Evolutionary conservation across 352 stramenopile genomes (phyloP), one percentile per base, ranked within the genome.

Genomic region (Phytophthora europaea): DNA sequence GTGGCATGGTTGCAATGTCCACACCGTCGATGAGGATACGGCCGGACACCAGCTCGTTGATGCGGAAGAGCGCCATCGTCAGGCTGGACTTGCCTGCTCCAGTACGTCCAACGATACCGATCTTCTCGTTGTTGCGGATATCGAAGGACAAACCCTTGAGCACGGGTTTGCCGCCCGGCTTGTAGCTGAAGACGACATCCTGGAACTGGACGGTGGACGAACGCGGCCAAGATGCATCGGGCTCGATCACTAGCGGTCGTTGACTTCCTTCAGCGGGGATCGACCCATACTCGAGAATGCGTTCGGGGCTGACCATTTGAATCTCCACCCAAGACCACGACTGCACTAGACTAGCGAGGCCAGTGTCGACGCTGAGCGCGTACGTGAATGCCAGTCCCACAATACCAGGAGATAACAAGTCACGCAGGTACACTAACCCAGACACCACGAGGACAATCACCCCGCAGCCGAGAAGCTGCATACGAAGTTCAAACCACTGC

Each of bases 381-480:
- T 96, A 98, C 23, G 91, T 90, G 56, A 98, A 93, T 0, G 97
- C 75, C 6, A 98, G 64, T 4, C 84, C 94, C 10, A 93, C 81
- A 12, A 98, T 50, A 6, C 90, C 90, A 5, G 93, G 78, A 1
- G 79, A 86, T 7, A 86, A n/a, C 1, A 61, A 61, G 2, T 63
- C 52, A 22, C 73, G 72, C 0, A 89, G 73, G 23, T 80, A 76
- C 6, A 88, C 61, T 16, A 89, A 57, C n/a, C 78, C 72, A 9
- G 71, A 75, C 8, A 88, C 78, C 9, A 88, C 58, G 4, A 79
- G 55, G 8, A 72, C 67, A 5, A 89, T 54, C 16, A 90, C 60
- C 6, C 52, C 76, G 40, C 68, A 81, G 1, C 81, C 80, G 6
- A 92, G 48, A 0, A 89, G 69, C 53, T 88, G 77, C 50, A 90